Evolutionary conservation across 2,329 filamentous ascomycete species (phyloP).

Genomic region (Exophiala mesophila): DNA sequence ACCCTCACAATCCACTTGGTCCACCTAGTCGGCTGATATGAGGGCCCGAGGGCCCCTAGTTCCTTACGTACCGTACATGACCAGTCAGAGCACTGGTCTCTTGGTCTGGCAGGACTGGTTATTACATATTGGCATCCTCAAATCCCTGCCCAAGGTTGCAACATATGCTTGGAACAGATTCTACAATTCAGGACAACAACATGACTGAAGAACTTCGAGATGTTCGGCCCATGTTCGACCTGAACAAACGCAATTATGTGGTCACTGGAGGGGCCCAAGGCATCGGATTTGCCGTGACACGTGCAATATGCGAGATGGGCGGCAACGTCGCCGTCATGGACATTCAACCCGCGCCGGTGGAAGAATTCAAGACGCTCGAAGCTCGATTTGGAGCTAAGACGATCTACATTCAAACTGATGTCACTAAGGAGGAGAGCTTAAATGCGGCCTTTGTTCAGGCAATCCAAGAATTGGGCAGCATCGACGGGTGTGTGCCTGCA

Average conservation of each 20-base stretch:
- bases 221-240: conserved; percentile 30
- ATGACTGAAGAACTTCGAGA: conserved; percentile 3
- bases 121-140: too few species aligned
- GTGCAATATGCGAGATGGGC: conserved; percentile 40
- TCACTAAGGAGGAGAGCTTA: conserved; percentile 4
- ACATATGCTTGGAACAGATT: too few species aligned
- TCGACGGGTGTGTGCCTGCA: conserved; percentile 5
- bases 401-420: conserved; percentile 5
- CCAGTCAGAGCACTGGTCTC: too few species aligned
- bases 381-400: conserved; percentile 35
- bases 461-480: conserved; percentile 17
- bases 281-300: conserved; percentile 37
- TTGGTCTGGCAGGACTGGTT: too few species aligned
- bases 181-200: too few species aligned
- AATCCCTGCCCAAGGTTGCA: too few species aligned
- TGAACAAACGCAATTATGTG: conserved; percentile 34
- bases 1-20: too few species aligned
- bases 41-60: too few species aligned
- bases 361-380: conserved; percentile 32
- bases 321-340: conserved; percentile 38
- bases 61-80: too few species aligned
- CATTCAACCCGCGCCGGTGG: conserved; percentile 23
- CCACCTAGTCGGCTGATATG: too few species aligned
- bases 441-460: conserved; percentile 2
- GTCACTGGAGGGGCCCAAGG: conserved; percentile 40